Conservation (phyloP, 1,139 yeast genomes). For the Pichia sp. region DNA sequence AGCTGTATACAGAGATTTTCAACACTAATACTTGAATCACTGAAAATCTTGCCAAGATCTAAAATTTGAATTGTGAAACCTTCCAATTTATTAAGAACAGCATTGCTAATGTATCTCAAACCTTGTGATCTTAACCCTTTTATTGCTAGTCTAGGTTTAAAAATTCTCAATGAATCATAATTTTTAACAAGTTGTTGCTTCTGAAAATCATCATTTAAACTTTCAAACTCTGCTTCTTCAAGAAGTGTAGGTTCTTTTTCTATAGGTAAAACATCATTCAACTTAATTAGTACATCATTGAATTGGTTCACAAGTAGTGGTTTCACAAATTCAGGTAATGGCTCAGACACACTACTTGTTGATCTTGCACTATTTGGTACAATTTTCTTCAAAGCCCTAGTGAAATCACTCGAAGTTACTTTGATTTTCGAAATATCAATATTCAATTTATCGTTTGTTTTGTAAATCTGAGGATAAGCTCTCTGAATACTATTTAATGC, state of each 20-base stretch:
- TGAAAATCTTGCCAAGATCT: slow-evolving; percentile 70
- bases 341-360: slow-evolving; percentile 59
- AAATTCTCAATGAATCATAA: slow-evolving; percentile 60
- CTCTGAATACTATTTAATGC: slow-evolving; percentile 78
- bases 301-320: slow-evolving; percentile 54
- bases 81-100: slow-evolving; percentile 74
- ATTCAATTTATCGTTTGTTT: slow-evolving; percentile 61
- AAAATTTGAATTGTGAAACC: slow-evolving; percentile 85
- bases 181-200: slow-evolving; percentile 56
- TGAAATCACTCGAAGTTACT: slow-evolving; percentile 82
- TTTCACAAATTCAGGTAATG: slow-evolving; percentile 65
- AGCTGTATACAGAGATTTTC: slow-evolving; percentile 82
- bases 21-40: slow-evolving; percentile 76
- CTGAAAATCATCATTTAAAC: slow-evolving; percentile 53
- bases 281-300: slow-evolving; percentile 37
- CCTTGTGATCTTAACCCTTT: slow-evolving; percentile 81
- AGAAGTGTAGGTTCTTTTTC: slow-evolving; percentile 50
- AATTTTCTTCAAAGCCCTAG: slow-evolving; percentile 77
- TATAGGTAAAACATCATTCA: slow-evolving; percentile 59
- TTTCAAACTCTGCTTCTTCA: slow-evolving; percentile 65
- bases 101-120: slow-evolving; percentile 79
- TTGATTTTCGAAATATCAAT: slow-evolving; percentile 67
- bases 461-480: slow-evolving; percentile 87
- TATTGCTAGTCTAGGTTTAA: slow-evolving; percentile 73
- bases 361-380: slow-evolving; percentile 91